Conservation (phyloP, 768 basidiomycete genomes). For the Suillus fuscotomentosus region DNA sequence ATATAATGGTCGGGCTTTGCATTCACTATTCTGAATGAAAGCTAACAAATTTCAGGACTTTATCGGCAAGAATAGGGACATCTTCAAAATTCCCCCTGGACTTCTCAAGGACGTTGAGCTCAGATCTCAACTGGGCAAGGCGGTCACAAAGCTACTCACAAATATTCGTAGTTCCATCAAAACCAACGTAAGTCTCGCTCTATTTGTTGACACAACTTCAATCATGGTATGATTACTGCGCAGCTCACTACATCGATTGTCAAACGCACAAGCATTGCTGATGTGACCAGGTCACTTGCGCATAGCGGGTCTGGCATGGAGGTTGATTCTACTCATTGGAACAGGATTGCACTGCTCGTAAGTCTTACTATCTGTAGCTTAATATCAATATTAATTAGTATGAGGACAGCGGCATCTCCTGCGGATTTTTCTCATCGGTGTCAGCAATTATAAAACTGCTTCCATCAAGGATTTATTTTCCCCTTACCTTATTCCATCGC, state of each 20-base stretch:
- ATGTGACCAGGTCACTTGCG: neutral
- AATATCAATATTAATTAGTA: neutral
- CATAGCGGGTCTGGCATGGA: neutral
- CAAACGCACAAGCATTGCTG: neutral
- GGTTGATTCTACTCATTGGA: constrained; percentile 6
- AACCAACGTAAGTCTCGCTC: neutral
- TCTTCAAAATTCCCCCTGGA: no score
- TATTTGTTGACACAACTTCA: no score
- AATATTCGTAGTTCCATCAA: neutral
- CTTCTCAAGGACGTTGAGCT: no score
- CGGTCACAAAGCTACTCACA: neutral
- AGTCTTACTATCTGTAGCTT: no score
- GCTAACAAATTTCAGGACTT: no score
- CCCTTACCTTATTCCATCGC: neutral
- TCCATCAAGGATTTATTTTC: neutral
- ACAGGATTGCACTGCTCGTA: constrained; percentile 6
- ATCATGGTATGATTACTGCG: neutral
- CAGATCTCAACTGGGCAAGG: no score
- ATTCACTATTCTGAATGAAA: no score
- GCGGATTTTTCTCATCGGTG: no score
- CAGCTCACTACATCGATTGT: neutral
- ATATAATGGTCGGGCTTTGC: no score
- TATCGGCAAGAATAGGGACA: no score
- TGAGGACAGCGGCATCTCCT: neutral
- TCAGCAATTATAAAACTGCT: neutral